Evolutionary conservation across 768 basidiomycete genomes (phyloP), one percentile per base, ranked within the genome.

Genomic region (Arthromyces matolae): DNA sequence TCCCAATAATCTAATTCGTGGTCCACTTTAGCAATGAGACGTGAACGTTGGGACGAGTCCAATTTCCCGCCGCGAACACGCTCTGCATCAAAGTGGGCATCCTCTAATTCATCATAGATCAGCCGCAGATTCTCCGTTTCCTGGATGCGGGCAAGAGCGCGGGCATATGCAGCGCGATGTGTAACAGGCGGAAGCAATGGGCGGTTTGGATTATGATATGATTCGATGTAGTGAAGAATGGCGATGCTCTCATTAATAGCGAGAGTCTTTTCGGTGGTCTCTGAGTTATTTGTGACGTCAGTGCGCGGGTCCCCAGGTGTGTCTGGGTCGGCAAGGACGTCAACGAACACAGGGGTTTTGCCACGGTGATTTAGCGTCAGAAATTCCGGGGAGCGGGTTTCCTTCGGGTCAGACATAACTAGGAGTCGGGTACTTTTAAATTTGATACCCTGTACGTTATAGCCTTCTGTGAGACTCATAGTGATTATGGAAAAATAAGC

Each of bases 191-290:
- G 61, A n/a, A 63, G 55, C 1, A 64, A 53, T 22, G 58, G 57
- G 3, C 39, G 27, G 27, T 52, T 45, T 23, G 49, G 44, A 7
- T 44, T 50, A 43, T 64, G 44, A 29, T 57, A 62, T 16, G 53
- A 59, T 44, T 66, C 64, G 27, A 61, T 55, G 45, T 64, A 64
- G 10, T 59, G 55, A n/a, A 66, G 56, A 29, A 64, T 64, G 23
- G 64, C 63, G 24, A 65, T 48, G 37, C 56, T 64, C 43, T 65
- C 62, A 33, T 63, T 62, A 37, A 67, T 51, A 3, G 41, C 52
- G n/a, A 56, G 43, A 16, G 37, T 41, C 1, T 39, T 46, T 25
- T 45, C 16, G 18, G 12, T 29, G 14, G 33, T 18, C 8, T 45
- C 42, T 35, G 14, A 12, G 9, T 13, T 14, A 7, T 41, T 22